These are phyloP conservation scores for Royoungia palumana DNA, from an alignment of 768 basidiomycete genomes.

Conservation along the genomic window DNA sequence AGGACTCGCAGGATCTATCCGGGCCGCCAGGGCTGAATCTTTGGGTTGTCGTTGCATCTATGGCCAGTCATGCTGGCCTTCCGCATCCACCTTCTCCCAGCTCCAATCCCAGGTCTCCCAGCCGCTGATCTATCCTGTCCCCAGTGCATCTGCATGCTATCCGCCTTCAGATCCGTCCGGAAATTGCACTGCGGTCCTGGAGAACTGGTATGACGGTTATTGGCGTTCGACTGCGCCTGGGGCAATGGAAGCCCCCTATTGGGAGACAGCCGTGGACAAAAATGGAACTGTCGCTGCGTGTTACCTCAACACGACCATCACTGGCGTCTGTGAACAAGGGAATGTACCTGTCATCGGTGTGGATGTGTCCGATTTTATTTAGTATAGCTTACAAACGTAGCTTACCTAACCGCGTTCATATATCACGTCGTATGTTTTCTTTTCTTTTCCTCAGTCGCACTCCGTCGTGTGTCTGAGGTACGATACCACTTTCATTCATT, in stretches of 20 bases:
- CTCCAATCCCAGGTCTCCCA: conserved; percentile 17
- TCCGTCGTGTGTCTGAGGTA: no score
- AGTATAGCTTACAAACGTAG: no score
- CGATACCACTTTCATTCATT: no score
- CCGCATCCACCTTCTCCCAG: conserved; percentile 9
- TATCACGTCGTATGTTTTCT: no score
- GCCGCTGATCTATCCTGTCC: conserved; percentile 14
- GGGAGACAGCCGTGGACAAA: conserved; percentile 32
- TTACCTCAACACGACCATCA: no score
- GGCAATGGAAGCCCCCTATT: conserved; percentile 36
- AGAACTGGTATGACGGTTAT: conserved; percentile 30
- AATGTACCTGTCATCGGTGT: no score
- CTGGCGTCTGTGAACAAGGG: no score
- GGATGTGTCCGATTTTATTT: no score
- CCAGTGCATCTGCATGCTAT: conserved; percentile 19
- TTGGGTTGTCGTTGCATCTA: conserved; percentile 18
- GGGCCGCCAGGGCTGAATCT: not conserved
- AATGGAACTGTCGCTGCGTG: conserved; percentile 27
- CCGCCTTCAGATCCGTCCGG: conserved; percentile 26
- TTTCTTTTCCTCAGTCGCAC: no score
- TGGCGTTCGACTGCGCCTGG: conserved; percentile 44
- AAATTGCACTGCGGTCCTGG: conserved; percentile 34
- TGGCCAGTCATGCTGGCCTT: conserved; percentile 19
- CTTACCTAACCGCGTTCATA: no score
- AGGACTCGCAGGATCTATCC: not conserved